Evolutionary conservation across 169 alveolate species (phyloP).

Genomic region (Plasmodium inui): DNA sequence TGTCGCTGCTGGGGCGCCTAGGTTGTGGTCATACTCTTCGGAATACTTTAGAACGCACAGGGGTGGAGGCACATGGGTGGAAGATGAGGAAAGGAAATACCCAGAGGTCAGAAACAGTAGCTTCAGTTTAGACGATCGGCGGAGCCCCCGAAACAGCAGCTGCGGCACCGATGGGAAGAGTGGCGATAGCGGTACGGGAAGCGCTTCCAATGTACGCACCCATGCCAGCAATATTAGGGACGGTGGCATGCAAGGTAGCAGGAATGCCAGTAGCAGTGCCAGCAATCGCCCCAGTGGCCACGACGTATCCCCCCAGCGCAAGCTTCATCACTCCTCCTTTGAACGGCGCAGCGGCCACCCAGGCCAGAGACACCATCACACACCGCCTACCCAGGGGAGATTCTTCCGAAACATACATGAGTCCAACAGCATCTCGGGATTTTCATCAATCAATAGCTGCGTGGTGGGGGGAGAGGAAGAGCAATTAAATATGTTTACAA

Average conservation of each 20-base stretch:
- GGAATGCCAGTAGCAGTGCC: background rate
- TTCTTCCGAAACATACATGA: conserved; percentile 13
- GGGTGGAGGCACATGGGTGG: background rate
- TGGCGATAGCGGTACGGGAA: background rate
- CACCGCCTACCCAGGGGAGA: background rate
- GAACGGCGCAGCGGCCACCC: background rate
- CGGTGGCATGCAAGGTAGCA: background rate
- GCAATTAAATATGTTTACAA: background rate
- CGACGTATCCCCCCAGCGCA: background rate
- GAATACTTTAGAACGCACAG: background rate
- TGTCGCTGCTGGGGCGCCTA: background rate
- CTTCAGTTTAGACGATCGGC: background rate
- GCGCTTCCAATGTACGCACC: background rate
- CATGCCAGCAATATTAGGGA: background rate
- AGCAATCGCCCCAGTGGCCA: background rate
- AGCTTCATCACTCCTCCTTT: background rate
- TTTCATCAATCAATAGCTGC: conserved; percentile 29
- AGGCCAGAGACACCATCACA: background rate
- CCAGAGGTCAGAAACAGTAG: background rate
- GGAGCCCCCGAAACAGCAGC: background rate
- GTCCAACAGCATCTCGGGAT: conserved; percentile 24
- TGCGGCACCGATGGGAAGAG: background rate
- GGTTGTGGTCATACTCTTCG: background rate
- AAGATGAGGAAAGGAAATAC: background rate
- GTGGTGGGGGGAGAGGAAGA: background rate